Conservation (phyloP, 2,329 filamentous ascomycete genomes). For the Hymenoscyphus scutula region DNA sequence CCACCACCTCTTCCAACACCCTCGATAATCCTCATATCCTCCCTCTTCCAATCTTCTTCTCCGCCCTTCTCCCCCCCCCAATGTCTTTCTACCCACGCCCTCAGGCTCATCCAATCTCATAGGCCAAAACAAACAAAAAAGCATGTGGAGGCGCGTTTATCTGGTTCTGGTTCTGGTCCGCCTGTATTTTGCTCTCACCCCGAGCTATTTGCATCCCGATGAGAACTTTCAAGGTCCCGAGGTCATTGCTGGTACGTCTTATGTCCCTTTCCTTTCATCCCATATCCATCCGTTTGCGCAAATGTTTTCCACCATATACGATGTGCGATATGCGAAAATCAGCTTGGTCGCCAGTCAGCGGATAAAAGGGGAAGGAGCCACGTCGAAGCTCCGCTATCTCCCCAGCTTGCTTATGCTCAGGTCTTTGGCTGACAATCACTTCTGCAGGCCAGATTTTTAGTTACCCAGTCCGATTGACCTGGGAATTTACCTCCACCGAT, state of each 20-base stretch:
- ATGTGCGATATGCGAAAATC: conserved; percentile 14
- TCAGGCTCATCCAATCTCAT: conserved; percentile 24
- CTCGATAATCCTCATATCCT: conserved; percentile 16
- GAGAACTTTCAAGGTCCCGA: conserved; percentile 99
- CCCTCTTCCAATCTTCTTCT: no score
- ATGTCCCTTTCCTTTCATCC: neutral
- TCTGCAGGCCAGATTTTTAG: conserved; percentile 80
- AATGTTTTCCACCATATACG: neutral
- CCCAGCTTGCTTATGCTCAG: neutral
- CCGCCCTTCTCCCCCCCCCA: conserved; percentile 25
- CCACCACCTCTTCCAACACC: conserved; percentile 27
- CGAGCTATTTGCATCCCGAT: conserved; percentile 96
- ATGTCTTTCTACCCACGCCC: conserved; percentile 24
- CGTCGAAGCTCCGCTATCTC: conserved; percentile 10
- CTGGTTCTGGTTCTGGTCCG: conserved; percentile 80
- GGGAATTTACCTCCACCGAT: conserved; percentile 88
- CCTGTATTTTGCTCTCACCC: conserved; percentile 89
- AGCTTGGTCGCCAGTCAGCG: neutral
- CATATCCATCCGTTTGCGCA: neutral
- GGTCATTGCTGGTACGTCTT: conserved; percentile 78
- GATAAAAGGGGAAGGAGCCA: conserved; percentile 6
- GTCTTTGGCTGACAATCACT: conserved; percentile 15
- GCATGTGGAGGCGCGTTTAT: conserved; percentile 91
- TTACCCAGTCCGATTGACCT: conserved; percentile 85
- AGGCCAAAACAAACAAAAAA: conserved; percentile 32